These are phyloP conservation scores for Hericium coralloides DNA, from an alignment of 768 basidiomycete genomes.

Conservation along the genomic window DNA sequence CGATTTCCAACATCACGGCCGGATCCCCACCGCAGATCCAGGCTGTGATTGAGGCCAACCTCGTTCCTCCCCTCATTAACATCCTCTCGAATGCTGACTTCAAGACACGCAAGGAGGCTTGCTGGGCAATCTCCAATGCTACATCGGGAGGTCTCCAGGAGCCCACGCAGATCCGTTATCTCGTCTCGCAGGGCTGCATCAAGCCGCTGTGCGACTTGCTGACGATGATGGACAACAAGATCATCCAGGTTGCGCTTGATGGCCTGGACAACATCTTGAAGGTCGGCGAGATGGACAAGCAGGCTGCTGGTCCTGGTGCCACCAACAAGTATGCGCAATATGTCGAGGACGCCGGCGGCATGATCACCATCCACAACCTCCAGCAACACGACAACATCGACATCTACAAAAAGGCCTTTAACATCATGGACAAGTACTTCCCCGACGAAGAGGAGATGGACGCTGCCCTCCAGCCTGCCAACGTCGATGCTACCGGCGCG, in stretches of 20 bases:
- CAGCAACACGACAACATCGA: conserved; percentile 99
- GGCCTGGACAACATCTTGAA: conserved; percentile 98
- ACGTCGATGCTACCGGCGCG: conserved; percentile 62
- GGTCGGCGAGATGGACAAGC: conserved; percentile 93
- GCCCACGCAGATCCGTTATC: conserved; percentile 94
- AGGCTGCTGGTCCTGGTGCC: conserved; percentile 68
- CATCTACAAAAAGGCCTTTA: conserved; percentile 99
- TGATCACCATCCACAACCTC: conserved; percentile 97
- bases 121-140: conserved; percentile 99
- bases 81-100: conserved; percentile 97
- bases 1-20: conserved; percentile 97
- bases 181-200: conserved; percentile 96
- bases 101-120: conserved; percentile 99
- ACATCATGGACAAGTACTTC: conserved; percentile 98
- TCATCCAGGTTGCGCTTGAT: conserved; percentile 96
- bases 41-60: conserved; percentile 94
- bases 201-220: conserved; percentile 96
- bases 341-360: conserved; percentile 97
- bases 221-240: conserved; percentile 99
- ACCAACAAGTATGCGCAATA: conserved; percentile 89
- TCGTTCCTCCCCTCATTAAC: conserved; percentile 96
- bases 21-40: conserved; percentile 97
- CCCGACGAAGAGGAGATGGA: conserved; percentile 94
- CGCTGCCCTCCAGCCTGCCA: conserved; percentile 68
- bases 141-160: conserved; percentile 97